Conservation (phyloP, 768 basidiomycete genomes). For the Tricholoma terreum region DNA sequence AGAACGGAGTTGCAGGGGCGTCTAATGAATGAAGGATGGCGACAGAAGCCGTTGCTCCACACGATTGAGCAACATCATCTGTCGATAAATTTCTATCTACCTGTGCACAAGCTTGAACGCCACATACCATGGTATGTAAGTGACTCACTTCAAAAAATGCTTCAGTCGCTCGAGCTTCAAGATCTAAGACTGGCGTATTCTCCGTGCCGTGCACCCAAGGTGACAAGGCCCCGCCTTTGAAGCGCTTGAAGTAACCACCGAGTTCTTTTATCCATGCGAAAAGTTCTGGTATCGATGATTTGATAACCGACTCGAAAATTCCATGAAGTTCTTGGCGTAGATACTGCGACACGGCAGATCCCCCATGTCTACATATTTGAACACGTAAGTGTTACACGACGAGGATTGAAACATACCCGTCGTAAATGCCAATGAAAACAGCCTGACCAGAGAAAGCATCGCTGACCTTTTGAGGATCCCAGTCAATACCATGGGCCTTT, state of each 20-base stretch:
- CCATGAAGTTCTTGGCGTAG: slow-evolving; percentile 83
- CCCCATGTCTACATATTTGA: slow-evolving; percentile 68
- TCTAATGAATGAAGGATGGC: slow-evolving; percentile 92
- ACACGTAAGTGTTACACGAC: not conserved
- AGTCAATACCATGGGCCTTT: slow-evolving; percentile 59
- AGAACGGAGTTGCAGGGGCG: slow-evolving; percentile 75
- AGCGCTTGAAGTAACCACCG: slow-evolving; percentile 91
- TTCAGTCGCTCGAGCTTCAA: slow-evolving; percentile 83
- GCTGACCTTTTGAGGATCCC: slow-evolving; percentile 60
- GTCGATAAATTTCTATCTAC: slow-evolving; percentile 73
- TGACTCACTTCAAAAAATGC: slow-evolving; percentile 79
- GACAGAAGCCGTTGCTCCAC: slow-evolving; percentile 90
- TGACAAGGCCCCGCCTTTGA: slow-evolving; percentile 71
- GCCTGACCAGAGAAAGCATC: slow-evolving; percentile 68
- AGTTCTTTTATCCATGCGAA: slow-evolving; percentile 73
- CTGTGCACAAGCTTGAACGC: slow-evolving; percentile 32
- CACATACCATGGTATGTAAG: slow-evolving; percentile 2
- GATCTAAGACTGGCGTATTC: slow-evolving; percentile 46
- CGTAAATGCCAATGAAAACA: slow-evolving; percentile 87
- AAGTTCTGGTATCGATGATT: slow-evolving; percentile 68
- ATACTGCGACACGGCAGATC: slow-evolving; percentile 85
- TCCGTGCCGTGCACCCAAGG: slow-evolving; percentile 55
- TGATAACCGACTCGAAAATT: slow-evolving; percentile 76
- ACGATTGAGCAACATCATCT: slow-evolving; percentile 65
- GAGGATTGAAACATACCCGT: slow-evolving; percentile 57